Percentiles rank a stretch among this genome's conserved stretches.
Evolutionary conservation across 2,329 filamentous ascomycete species (phyloP).

Genomic region (Botrytis cinerea): DNA sequence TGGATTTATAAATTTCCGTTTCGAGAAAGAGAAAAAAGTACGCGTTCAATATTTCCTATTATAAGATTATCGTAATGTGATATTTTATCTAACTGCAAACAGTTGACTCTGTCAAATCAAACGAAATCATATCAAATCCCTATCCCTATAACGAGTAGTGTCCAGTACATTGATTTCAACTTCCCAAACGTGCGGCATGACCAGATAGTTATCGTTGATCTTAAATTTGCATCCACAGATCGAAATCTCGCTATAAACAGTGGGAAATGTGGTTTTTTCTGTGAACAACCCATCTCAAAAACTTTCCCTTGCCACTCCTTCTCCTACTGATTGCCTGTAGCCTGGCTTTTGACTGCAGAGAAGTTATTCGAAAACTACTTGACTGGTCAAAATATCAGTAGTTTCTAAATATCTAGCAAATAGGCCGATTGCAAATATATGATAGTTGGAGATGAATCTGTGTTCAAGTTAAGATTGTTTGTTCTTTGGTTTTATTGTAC

Average conservation of each 20-base stretch:
- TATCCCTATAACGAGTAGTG: conserved; percentile 25
- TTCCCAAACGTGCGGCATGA: conserved; percentile 49
- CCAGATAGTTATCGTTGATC: conserved; percentile 45
- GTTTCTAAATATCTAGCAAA: neutral
- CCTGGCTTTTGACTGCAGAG: neutral
- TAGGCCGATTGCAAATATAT: neutral
- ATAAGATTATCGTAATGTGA: too few species aligned
- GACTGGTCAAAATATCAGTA: neutral
- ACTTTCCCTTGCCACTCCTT: neutral
- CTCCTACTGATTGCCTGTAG: neutral
- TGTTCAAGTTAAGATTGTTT: neutral
- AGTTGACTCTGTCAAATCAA: too few species aligned
- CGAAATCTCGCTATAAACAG: conserved; percentile 38
- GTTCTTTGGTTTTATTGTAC: conserved; percentile 1
- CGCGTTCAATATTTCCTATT: too few species aligned
- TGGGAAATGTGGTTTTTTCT: conserved; percentile 27
- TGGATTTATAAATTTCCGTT: too few species aligned
- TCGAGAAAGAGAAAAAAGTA: too few species aligned
- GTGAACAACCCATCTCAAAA: conserved; percentile 27
- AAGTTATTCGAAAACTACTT: neutral
- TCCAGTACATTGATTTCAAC: conserved; percentile 40
- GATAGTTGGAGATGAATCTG: neutral
- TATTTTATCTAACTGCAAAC: too few species aligned
- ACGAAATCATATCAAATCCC: too few species aligned
- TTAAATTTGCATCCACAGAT: conserved; percentile 45